Base-by-base conservation (phyloP, 1,139 yeast genomes). In the Geotrichum aggregatum region DNA sequence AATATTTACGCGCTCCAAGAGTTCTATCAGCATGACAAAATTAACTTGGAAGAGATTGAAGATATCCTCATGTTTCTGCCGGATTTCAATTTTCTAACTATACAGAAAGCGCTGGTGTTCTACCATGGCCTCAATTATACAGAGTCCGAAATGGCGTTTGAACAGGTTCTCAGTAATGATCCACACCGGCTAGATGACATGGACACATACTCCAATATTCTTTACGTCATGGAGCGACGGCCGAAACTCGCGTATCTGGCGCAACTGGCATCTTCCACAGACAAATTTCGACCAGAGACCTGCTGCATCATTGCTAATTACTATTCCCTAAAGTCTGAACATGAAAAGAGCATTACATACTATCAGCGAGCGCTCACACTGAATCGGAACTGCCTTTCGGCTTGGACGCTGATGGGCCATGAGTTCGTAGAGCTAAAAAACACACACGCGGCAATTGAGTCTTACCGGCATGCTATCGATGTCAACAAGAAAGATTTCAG, bases 381-480 rank as follows among this genome's bases (percentile, higher is more conserved):
- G 53, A 86, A 89, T 66, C 81, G 87, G 55, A 80, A 82, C 60
- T 88, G 95, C 61, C 73, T 91, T 18, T 82, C 91, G 61, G 98
- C 98, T 0, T 94, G 98, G 98, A 92, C 98, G 0, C 74, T 94
- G 55, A 91, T 94, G 97, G 98, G 99, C 11, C 99, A 94, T 69
- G 99, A 94, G 69, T 94, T 88, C 72, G 95, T 94, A 11, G 98
- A 94, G 67, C 76, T 92, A 61, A 91, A 92, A 63, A 94, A 94
- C 69, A 85, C 96, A 0, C 96, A 94, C 67, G 98, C 98, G 0
- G 98, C 98, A 1, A 92, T 94, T 51, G 98, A 92, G 70, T 84
- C 95, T 52, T 94, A 94, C 66, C 74, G 98, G 59, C 75, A 96
- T 49, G 98, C 98, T 0, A 95, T 91, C 8, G 92, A 89, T 66